These are phyloP conservation scores for Tuber melanosporum DNA, from an alignment of 495 filamentous ascomycete genomes.

Conservation along the genomic window DNA sequence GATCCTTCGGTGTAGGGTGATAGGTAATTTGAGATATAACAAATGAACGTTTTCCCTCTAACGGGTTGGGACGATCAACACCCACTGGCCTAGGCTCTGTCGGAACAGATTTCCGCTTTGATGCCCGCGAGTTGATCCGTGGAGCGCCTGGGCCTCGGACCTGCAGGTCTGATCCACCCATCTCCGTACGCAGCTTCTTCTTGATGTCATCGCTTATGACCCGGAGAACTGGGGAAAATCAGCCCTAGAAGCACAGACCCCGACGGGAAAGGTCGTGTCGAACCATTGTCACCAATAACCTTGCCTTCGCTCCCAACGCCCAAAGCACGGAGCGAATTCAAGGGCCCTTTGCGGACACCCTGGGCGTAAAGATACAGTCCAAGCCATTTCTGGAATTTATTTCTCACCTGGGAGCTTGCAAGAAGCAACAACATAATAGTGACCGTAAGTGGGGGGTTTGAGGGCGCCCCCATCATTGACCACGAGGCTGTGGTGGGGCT, in stretches of 20 bases:
- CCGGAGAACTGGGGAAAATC: conserved; percentile 16
- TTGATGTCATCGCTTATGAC: conserved; percentile 34
- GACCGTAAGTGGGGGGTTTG: conserved; percentile 30
- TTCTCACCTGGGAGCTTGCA: conserved; percentile 32
- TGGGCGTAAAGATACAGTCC: conserved; percentile 34
- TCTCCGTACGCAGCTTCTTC: conserved; percentile 28
- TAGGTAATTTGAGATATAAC: conserved; percentile 33
- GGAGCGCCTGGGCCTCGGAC: conserved; percentile 32
- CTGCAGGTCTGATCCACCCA: conserved; percentile 31
- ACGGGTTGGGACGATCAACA: conserved; percentile 16
- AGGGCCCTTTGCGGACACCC: conserved; percentile 30
- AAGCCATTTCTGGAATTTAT: conserved; percentile 35
- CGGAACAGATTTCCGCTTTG: conserved; percentile 31
- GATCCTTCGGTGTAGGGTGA: conserved; percentile 31
- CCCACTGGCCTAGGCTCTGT: conserved; percentile 1
- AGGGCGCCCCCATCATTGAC: conserved; percentile 9
- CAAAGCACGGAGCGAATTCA: conserved; percentile 32
- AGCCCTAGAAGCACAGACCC: conserved; percentile 13
- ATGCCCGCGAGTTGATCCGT: conserved; percentile 17
- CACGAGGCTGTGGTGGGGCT: not conserved
- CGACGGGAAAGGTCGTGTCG: conserved; percentile 5
- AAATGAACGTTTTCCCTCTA: conserved; percentile 24
- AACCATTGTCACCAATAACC: conserved; percentile 36
- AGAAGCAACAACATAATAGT: conserved; percentile 32
- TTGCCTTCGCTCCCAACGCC: conserved; percentile 35